A percentile compares a stretch with the other conserved stretches of the same genome.
phyloP scores from a whole-genome alignment of 2,329 filamentous ascomycete species.

The Xylariaceae sp. region DNA sequence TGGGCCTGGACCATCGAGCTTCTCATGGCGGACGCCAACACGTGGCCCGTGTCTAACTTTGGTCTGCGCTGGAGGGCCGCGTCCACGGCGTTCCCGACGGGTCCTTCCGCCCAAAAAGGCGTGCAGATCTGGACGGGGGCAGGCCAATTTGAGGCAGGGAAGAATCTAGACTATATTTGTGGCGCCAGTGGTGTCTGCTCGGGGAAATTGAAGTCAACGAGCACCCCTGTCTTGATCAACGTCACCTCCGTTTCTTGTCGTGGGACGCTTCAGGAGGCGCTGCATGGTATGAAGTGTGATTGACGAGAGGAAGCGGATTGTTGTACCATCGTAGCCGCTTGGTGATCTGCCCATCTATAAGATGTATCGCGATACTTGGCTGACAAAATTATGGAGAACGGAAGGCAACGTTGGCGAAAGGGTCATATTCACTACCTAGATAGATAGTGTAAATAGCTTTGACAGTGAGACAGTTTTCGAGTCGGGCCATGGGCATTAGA shows the following conservation, averaged over 20 bases:
- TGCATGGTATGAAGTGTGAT: slow-evolving; percentile 6
- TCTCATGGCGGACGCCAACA: slow-evolving; percentile 12
- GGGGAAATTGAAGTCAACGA: slow-evolving; percentile 12
- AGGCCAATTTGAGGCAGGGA: slow-evolving; percentile 23
- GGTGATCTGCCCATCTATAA: not conserved
- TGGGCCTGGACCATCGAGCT: slow-evolving; percentile 29
- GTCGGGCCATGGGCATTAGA: too few species aligned
- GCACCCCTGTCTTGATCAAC: slow-evolving; percentile 18
- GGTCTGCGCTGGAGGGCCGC: slow-evolving; percentile 22
- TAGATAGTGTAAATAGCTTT: too few species aligned
- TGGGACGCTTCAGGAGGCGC: slow-evolving; percentile 10
- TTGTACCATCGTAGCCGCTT: not conserved
- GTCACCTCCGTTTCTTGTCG: slow-evolving; percentile 2
- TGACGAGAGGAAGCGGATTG: not conserved
- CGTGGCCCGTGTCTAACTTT: slow-evolving; percentile 23
- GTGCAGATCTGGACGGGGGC: slow-evolving; percentile 19
- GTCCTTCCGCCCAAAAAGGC: slow-evolving; percentile 5
- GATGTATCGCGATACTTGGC: not conserved
- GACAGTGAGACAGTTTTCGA: too few species aligned
- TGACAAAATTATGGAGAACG: not conserved
- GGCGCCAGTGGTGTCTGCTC: slow-evolving; percentile 22
- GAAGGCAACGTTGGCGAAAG: too few species aligned
- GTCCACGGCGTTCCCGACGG: slow-evolving; percentile 3
- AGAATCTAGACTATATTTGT: slow-evolving; percentile 17
- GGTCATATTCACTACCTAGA: too few species aligned